Evolutionary conservation across 768 basidiomycete genomes (phyloP), one percentile per base, ranked within the genome.

Genomic region (Tricholoma sp.): DNA sequence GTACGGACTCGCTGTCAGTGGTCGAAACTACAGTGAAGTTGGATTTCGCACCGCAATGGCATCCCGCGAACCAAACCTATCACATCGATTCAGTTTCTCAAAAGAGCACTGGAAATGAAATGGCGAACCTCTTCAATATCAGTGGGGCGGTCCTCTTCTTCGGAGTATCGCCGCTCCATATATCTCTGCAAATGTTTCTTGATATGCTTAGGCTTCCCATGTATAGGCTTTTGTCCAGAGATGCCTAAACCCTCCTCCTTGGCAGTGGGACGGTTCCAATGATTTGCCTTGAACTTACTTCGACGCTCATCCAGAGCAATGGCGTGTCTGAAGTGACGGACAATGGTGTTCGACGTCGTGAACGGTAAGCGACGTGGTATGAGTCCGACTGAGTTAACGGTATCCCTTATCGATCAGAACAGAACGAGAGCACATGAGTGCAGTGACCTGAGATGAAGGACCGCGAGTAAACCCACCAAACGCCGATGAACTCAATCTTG

Each of bases 21-120:
- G 11, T 22, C 2, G 7, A 21, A 3, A 45, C 0, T 11, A 45
- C 7, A 2, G 8, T 11, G 14, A 16, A 37, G 35, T 22, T 18
- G 24, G 45, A 46, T 46, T 5, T 35, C 67, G 12, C 57, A 72
- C 73, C 75, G 55, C 72, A 73, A 60, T 75, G 73, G 50, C 69
- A 70, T 11, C 74, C 81, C 6, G 80, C 67, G 61, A 83, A 83
- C 81, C 82, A 83, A 6, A 80, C 80, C 64, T 66, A 27, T 32
- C 19, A 35, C 31, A 39, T 22, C 11, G 27, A 12, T 37, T 11
- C 24, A 37, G 52, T 14, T 21, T 1, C 5, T 39, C n/a, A 22
- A 31, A 21, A 34, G 9, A 39, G 3, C 6, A 21, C 4, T 27
- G 19, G 12, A 34, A 12, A 21, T n/a, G n/a, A 16, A 51, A 52